Percentiles rank a stretch among this genome's conserved stretches.
Conservation (phyloP, 2,329 filamentous ascomycete genomes). For the Ceratocystis variospora region DNA sequence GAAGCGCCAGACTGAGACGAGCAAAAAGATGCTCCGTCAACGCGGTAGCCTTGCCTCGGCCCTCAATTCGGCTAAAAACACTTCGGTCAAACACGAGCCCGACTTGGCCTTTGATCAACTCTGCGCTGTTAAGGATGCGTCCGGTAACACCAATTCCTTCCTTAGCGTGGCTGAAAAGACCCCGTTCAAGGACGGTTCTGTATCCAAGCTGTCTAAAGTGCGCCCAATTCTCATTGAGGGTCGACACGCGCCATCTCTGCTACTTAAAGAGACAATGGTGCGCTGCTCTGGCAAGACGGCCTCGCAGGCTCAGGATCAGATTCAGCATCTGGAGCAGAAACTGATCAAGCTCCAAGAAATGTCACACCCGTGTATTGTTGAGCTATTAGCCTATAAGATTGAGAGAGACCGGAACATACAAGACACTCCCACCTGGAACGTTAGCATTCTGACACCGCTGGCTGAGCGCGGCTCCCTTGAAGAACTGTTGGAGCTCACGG, state of each 20-base stretch:
- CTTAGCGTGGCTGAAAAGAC: slow-evolving; percentile 57
- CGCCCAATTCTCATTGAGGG: slow-evolving; percentile 48
- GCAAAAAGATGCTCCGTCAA: slow-evolving; percentile 42
- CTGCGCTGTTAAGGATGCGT: slow-evolving; percentile 48
- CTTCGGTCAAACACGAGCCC: slow-evolving; percentile 22
- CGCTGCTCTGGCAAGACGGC: slow-evolving; percentile 43
- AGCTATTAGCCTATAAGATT: slow-evolving; percentile 73
- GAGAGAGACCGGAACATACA: slow-evolving; percentile 37
- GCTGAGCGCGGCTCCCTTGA: slow-evolving; percentile 71
- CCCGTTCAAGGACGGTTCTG: slow-evolving; percentile 39
- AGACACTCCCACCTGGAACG: slow-evolving; percentile 43
- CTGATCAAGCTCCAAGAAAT: slow-evolving; percentile 56
- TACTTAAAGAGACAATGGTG: slow-evolving; percentile 58
- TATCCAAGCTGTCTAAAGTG: slow-evolving; percentile 58
- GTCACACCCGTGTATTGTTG: slow-evolving; percentile 62
- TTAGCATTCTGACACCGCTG: slow-evolving; percentile 61
- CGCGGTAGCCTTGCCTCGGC: slow-evolving; percentile 22
- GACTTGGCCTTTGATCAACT: slow-evolving; percentile 52
- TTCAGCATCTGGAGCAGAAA: slow-evolving; percentile 65
- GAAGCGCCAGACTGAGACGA: slow-evolving; percentile 49
- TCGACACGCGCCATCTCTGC: slow-evolving; percentile 47
- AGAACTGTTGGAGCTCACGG: slow-evolving; percentile 68
- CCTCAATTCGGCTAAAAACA: slow-evolving; percentile 15
- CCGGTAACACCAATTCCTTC: slow-evolving; percentile 53
- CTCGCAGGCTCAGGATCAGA: slow-evolving; percentile 56